Evolutionary conservation across 148 eudicot genomes (phyloP), one percentile per base, ranked within the genome.

Genomic region (Drosera capensis): DNA sequence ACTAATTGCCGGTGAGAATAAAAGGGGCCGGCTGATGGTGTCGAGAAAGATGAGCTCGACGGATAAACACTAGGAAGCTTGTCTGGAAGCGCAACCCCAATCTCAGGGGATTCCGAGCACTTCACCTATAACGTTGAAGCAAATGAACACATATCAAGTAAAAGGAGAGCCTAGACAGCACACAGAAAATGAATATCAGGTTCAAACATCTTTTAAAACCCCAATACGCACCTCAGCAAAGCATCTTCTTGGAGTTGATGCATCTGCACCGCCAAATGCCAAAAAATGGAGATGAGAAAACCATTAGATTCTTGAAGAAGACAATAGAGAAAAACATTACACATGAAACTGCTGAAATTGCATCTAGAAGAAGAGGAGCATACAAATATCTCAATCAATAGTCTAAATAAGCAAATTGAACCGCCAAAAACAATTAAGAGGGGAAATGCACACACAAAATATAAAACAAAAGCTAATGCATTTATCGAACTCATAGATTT

Each of bases 31-130:
- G 57, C 64, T 15, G 59, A 50, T 28, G 64, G 54, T 44, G 51
- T 59, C 14, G 73, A 68, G 43, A 54, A 41, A 19, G 68, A 45
- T 46, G 73, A 59, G 24, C 65, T 28, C 11, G 31, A 28, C 5
- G 7, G 11, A 6, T 6, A 5, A 5, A 11, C 5, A 28, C 5
- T 5, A 5, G 31, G 7, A 28, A 28, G 31, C 31, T 28, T 28
- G 11, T 6, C 11, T 6, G 31, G 31, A 28, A 28, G 7, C 11
- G 31, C 31, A 5, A 11, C 31, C 11, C 7, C 5, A 5, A 28
- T 28, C 11, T 28, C 31, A 11, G 31, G 31, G 7, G 31, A 28
- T 28, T 28, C 31, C 11, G 31, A 28, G 5, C 7, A 5, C 31
- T 28, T 28, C 11, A 0, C 31, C 31, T 28, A 11, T 11, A 28